phyloP scores from a whole-genome alignment of 2,329 filamentous ascomycete species.

The Phaeophleospora eucalypticola region DNA sequence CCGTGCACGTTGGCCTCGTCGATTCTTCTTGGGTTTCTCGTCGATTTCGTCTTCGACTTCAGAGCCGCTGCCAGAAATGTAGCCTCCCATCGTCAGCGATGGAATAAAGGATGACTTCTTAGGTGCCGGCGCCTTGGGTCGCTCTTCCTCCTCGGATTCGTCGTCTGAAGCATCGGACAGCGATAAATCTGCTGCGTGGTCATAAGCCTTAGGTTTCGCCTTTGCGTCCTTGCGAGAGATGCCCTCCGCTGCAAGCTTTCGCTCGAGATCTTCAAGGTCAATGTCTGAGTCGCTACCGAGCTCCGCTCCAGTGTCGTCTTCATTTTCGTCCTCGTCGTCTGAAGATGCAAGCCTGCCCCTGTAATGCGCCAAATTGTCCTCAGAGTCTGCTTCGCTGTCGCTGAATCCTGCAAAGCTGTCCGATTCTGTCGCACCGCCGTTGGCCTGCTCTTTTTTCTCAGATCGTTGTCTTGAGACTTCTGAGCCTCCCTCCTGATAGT shows the following conservation, averaged over 20 bases:
- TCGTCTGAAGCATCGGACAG: conserved; percentile 21
- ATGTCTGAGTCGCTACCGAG: conserved; percentile 23
- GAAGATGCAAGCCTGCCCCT: conserved; percentile 39
- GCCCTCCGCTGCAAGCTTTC: conserved; percentile 24
- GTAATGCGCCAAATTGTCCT: conserved; percentile 36
- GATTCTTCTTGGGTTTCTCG: conserved; percentile 62
- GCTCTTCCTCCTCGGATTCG: conserved; percentile 23
- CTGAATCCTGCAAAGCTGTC: conserved; percentile 5
- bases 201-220: conserved; percentile 5
- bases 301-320: conserved; percentile 9
- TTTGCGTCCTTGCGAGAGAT: conserved; percentile 8
- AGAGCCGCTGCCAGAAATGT: conserved; percentile 72
- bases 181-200: conserved; percentile 17
- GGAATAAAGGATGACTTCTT: conserved; percentile 63
- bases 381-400: conserved; percentile 18
- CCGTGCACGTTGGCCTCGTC: conserved; percentile 71
- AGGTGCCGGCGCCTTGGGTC: conserved; percentile 17
- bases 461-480: background rate
- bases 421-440: background rate
- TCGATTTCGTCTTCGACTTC: conserved; percentile 59
- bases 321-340: conserved; percentile 31
- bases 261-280: conserved; percentile 26
- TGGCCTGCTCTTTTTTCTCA: background rate
- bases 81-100: conserved; percentile 70
- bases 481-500: conserved; percentile 16